These are phyloP conservation scores for Saturnispora dispora DNA, from an alignment of 805 yeast species.

Conservation along the genomic window DNA sequence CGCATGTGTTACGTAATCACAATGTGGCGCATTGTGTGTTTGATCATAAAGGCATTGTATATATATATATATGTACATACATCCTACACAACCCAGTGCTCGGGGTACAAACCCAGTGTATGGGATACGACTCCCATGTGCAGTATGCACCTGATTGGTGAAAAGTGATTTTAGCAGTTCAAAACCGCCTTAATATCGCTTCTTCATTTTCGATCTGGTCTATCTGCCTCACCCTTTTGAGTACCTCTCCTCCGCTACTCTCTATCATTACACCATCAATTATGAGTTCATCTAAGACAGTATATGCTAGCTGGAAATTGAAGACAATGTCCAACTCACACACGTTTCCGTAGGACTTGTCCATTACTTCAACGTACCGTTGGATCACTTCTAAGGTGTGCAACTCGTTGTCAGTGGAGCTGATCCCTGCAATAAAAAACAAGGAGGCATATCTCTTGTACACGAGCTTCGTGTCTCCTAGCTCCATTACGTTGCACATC, in stretches of 20 bases:
- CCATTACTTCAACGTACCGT: slow-evolving; percentile 94
- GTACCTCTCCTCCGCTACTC: slow-evolving; percentile 68
- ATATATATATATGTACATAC: background rate
- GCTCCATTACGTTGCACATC: slow-evolving; percentile 92
- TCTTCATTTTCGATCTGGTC: slow-evolving; percentile 59
- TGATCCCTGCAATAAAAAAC: slow-evolving; percentile 83
- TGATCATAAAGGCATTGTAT: background rate
- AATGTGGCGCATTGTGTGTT: background rate
- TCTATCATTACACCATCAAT: slow-evolving; percentile 86
- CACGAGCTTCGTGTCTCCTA: slow-evolving; percentile 74
- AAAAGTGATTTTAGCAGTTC: too few relatives aligned
- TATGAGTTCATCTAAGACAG: slow-evolving; percentile 80
- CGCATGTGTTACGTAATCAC: background rate
- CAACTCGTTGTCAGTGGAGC: slow-evolving; percentile 76
- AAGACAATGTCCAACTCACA: slow-evolving; percentile 95
- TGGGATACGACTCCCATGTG: too few relatives aligned
- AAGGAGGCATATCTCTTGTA: slow-evolving; percentile 90
- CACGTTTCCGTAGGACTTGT: slow-evolving; percentile 88
- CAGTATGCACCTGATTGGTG: too few relatives aligned
- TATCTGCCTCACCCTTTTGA: slow-evolving; percentile 70
- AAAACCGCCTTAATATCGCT: background rate
- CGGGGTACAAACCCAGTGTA: too few relatives aligned
- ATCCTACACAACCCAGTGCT: background rate
- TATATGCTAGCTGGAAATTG: slow-evolving; percentile 90
- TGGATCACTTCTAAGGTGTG: slow-evolving; percentile 80